Base-by-base conservation (phyloP, 1,139 yeast species). In the Scheffersomyces titani region DNA sequence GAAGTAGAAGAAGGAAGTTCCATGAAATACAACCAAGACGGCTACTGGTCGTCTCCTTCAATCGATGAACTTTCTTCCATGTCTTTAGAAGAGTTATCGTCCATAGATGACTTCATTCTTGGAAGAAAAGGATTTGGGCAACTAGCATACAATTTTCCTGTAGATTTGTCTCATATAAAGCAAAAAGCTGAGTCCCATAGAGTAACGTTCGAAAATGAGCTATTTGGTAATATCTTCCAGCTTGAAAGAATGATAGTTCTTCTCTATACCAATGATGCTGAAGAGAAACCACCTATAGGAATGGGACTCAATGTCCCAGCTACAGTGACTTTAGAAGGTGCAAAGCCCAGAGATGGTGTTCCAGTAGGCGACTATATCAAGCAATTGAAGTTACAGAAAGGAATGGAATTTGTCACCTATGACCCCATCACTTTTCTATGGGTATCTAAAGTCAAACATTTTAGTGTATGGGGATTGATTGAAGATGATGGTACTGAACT, bases 391-490 rank as follows among this genome's bases (percentile, higher is more conserved):
- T 80, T 77, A 52, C 74, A 72, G 57, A 63, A 65, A 3, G 97
- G 94, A 3, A 90, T 89, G 85, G 88, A 88, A 59, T 91, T 89
- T 69, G 77, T 92, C 9, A 87, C 93, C 3, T 92, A 88, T 68
- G 93, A 89, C 65, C 93, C 92, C 1, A 79, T 85, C 21, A 83
- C 85, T n/a, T 90, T 90, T 22, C 73, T 83, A 6, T 92, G 94
- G 92, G 86, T 89, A 0, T 92, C 92, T 71, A 84, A 80, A 64
- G 98, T 94, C 1, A 87, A 89, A 61, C 99, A 94, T 75, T 94
- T 94, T 67, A 92, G 97, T 74, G 84, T 89, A 6, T 94, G 98
- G 97, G 98, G 98, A 3, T 74, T 94, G 51, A 81, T 88, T 20
- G 92, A 88, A 57, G 90, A 86, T 30, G 86, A 83, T 50, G 88